Evolutionary conservation across 306 rosid species (phyloP).

Genomic region (Cucurbita ficifolia): DNA sequence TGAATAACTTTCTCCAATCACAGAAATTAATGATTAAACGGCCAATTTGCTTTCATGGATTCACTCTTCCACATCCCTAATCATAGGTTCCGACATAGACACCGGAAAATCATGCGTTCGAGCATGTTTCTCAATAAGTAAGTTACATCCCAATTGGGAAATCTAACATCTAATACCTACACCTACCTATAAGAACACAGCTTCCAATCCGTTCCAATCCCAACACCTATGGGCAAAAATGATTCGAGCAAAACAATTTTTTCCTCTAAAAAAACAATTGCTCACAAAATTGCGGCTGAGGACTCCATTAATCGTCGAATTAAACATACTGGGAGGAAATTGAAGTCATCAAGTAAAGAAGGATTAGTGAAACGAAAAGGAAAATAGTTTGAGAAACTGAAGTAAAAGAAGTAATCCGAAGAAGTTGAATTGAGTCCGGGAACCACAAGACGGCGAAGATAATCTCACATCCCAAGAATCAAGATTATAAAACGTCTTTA

Average conservation of each 20-base stretch:
- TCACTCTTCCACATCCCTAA: background rate
- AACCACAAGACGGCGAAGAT: background rate
- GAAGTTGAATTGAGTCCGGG: background rate
- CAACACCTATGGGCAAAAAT: background rate
- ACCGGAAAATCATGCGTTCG: background rate
- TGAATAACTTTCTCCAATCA: background rate
- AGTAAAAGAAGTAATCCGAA: background rate
- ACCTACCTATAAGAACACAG: background rate
- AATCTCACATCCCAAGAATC: constrained; percentile 7
- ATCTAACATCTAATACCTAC: background rate
- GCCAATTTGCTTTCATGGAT: background rate
- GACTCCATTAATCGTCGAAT: background rate
- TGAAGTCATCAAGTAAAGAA: background rate
- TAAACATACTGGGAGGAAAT: background rate
- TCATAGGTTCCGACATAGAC: background rate
- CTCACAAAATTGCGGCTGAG: background rate
- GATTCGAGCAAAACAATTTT: background rate
- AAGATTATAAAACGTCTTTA: background rate
- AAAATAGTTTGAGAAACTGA: background rate
- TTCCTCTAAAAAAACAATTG: background rate
- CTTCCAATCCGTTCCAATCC: background rate
- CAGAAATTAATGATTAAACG: background rate
- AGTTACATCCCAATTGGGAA: background rate
- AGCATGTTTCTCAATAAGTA: background rate
- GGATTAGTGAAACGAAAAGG: background rate